Evolutionary conservation across 352 stramenopile species (phyloP).

Genomic region (Plasmopara halstedii): DNA sequence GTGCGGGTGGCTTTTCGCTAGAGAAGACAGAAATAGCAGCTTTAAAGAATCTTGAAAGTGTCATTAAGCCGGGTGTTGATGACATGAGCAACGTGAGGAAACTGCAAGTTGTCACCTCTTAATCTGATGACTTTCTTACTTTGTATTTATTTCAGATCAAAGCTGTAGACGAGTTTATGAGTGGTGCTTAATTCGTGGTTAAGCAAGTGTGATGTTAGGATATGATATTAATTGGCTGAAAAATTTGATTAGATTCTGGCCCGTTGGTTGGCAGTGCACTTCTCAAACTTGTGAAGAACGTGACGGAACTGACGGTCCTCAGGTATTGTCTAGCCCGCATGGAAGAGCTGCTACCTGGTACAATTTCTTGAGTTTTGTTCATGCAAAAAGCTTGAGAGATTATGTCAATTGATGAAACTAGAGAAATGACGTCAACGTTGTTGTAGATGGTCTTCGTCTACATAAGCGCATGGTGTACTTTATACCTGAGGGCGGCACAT

Average conservation of each 20-base stretch:
- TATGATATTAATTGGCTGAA: not conserved
- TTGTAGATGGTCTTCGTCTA: slow-evolving; percentile 61
- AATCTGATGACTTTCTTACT: slow-evolving; percentile 1
- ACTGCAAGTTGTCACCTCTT: not conserved
- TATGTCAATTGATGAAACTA: too few relatives aligned
- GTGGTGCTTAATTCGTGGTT: slow-evolving; percentile 19
- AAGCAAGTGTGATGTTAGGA: not conserved
- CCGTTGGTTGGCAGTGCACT: slow-evolving; percentile 49
- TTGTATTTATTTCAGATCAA: slow-evolving; percentile 34
- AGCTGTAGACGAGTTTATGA: slow-evolving; percentile 65
- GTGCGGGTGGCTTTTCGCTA: slow-evolving; percentile 69
- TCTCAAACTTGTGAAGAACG: slow-evolving; percentile 84
- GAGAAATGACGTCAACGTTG: not conserved
- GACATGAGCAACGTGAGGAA: slow-evolving; percentile 38
- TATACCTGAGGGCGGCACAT: slow-evolving; percentile 56
- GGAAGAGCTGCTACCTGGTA: slow-evolving; percentile 78
- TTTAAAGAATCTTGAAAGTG: slow-evolving; percentile 74
- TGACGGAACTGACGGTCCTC: slow-evolving; percentile 81
- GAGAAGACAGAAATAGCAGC: slow-evolving; percentile 82
- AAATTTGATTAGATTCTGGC: slow-evolving; percentile 37
- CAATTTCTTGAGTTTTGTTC: too few relatives aligned
- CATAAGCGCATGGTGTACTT: slow-evolving; percentile 77
- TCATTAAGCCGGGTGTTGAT: slow-evolving; percentile 58
- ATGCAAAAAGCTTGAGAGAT: too few relatives aligned
- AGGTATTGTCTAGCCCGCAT: slow-evolving; percentile 83